phyloP scores from a whole-genome alignment of 2,329 filamentous ascomycete genomes.

The Claviceps sp. region DNA sequence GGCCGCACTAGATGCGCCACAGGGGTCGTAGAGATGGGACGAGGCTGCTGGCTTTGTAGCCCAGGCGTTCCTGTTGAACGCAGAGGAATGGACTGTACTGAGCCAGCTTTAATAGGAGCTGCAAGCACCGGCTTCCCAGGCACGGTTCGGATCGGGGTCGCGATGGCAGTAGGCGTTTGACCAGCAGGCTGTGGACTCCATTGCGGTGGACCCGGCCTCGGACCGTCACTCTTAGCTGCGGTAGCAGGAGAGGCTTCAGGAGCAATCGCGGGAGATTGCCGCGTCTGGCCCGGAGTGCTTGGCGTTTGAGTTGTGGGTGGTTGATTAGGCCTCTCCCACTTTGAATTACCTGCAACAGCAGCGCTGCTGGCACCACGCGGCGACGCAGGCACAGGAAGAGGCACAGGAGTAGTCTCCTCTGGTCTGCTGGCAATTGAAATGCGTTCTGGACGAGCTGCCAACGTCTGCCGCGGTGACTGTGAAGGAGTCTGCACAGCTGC shows the following conservation, averaged over 20 bases:
- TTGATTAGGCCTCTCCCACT: conserved; percentile 30
- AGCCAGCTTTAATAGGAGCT: conserved; percentile 22
- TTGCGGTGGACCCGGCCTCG: conserved; percentile 5
- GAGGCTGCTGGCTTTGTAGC: conserved; percentile 16
- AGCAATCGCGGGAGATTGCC: conserved; percentile 2
- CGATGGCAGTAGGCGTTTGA: background rate
- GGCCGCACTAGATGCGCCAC: conserved; percentile 21
- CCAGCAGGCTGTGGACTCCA: background rate
- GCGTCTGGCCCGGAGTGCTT: conserved; percentile 8
- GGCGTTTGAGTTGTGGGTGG: conserved; percentile 15
- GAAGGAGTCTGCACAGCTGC: conserved; percentile 18
- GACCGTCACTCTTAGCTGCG: background rate
- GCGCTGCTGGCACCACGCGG: background rate
- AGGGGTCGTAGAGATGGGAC: conserved; percentile 20
- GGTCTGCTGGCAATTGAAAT: conserved; percentile 13
- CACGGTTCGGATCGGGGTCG: conserved; percentile 10
- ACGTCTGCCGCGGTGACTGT: conserved; percentile 18
- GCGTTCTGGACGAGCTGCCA: conserved; percentile 22
- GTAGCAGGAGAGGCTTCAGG: background rate
- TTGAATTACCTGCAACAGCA: conserved; percentile 12
- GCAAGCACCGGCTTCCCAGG: conserved; percentile 18
- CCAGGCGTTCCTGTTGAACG: conserved; percentile 15
- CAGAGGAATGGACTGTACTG: conserved; percentile 21
- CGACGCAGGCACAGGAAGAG: conserved; percentile 3
- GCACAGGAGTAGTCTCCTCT: conserved; percentile 13